Percentiles rank a stretch among this genome's conserved stretches.
phyloP scores from a whole-genome alignment of 75 land plant genomes.

The Cupressus sempervirens region DNA sequence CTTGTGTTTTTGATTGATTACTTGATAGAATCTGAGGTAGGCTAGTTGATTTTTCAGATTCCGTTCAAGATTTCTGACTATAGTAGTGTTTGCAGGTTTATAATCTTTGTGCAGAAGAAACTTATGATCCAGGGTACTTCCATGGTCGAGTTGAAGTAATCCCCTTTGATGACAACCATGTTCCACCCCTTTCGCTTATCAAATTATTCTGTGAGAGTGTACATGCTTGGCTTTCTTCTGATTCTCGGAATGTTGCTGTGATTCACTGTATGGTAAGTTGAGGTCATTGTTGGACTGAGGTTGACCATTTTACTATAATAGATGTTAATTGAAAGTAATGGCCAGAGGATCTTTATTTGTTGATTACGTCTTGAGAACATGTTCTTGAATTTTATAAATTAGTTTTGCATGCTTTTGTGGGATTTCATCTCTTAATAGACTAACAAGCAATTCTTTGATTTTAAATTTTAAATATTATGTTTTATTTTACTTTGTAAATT shows the following conservation, averaged over 20 bases:
- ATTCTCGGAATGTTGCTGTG: slow-evolving; percentile 61
- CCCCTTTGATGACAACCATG: slow-evolving; percentile 78
- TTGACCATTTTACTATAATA: neutral
- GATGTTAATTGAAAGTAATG: neutral
- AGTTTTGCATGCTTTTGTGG: neutral
- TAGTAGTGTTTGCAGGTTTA: slow-evolving; percentile 41
- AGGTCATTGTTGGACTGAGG: neutral
- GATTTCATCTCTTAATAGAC: neutral
- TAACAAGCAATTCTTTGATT: neutral
- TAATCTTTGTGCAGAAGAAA: slow-evolving; percentile 60
- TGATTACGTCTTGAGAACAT: neutral
- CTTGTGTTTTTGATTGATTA: neutral
- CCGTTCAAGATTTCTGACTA: neutral
- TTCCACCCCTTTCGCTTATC: slow-evolving; percentile 53
- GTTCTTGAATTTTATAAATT: neutral
- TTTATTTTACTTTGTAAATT: neutral
- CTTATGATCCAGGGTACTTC: slow-evolving; percentile 56
- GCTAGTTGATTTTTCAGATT: neutral
- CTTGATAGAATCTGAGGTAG: neutral
- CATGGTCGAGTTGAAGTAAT: slow-evolving; percentile 60
- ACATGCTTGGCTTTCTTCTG: slow-evolving; percentile 51
- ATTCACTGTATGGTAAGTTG: slow-evolving; percentile 68
- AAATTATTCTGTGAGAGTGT: slow-evolving; percentile 70
- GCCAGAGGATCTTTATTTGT: neutral
- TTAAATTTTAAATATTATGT: neutral